phyloP scores from a whole-genome alignment of 169 alveolate species.

The Plasmodium coatneyi region DNA sequence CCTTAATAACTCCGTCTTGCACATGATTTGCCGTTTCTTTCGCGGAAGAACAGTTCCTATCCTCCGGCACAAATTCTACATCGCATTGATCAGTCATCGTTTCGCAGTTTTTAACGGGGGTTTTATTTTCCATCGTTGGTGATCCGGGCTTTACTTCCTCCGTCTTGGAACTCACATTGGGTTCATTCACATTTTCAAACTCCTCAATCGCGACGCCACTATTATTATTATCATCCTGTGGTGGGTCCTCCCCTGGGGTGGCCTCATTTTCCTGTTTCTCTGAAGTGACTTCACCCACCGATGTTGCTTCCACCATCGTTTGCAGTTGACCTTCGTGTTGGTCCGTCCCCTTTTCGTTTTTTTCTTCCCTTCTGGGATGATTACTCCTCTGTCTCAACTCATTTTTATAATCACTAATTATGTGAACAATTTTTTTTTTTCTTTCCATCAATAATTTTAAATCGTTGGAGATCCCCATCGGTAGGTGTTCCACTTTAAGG shows the following conservation, averaged over 20 bases:
- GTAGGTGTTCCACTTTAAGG: slow-evolving; percentile 57
- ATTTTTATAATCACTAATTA: slow-evolving; percentile 58
- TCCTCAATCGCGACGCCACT: neutral
- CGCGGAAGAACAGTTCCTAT: neutral
- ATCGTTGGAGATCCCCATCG: slow-evolving; percentile 28
- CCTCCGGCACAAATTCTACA: neutral
- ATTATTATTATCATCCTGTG: neutral
- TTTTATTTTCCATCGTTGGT: neutral
- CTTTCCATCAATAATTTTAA: slow-evolving; percentile 37
- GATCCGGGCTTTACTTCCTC: neutral
- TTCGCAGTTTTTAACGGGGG: neutral
- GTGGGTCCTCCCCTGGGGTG: neutral
- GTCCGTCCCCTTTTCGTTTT: neutral
- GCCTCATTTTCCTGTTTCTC: neutral
- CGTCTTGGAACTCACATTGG: neutral
- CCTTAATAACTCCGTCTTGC: neutral
- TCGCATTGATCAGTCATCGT: slow-evolving; percentile 19
- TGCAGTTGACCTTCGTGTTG: neutral
- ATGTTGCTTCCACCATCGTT: neutral
- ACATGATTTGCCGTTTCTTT: neutral
- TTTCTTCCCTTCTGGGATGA: slow-evolving; percentile 5
- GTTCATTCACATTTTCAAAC: neutral
- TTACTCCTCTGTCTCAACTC: slow-evolving; percentile 14
- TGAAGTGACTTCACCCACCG: neutral
- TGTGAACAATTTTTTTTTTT: slow-evolving; percentile 18